Base-by-base conservation (phyloP, 1,139 yeast species). In the Sugiyamaella castrensis region DNA sequence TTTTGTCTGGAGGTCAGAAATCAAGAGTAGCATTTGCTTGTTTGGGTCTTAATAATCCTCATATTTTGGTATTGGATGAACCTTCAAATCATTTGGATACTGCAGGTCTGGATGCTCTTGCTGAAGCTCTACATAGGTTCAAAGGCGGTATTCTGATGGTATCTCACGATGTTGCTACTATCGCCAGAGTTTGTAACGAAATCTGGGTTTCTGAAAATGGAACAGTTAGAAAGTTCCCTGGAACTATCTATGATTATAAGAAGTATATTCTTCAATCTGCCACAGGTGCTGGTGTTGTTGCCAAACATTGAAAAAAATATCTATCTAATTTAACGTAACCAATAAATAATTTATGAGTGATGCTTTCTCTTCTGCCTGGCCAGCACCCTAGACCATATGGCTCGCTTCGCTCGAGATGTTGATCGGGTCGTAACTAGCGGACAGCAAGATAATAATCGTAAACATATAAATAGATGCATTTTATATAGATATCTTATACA, bases 61-160 rank as follows among this genome's bases (percentile, higher is more conserved):
- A 92, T 66, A 82, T 92, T 41, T 75, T 92, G 61, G 81, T 92
- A 65, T 75, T 92, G 59, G 99, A 92, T 75, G 99, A 94, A 77
- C 99, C 99, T 70, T 88, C 98, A 9, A 92, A 92, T 73, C 99
- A 92, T 71, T 81, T 92, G 79, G 99, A 92, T 84, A 91, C 96
- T 12, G 87, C 95, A 46, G 98, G 98, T 79, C 75, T 92, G 64
- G 98, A 92, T 69, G 98, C 98, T 0, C 76, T 92, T 56, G 84
- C 95, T 7, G 94, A 85, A 37, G 98, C 98, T 1, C 76, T 92
- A 63, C 81, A 77, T 57, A 82, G 80, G 55, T 92, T 91, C 76
- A 80, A 87, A 65, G 98, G 98, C 65, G 98, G 98, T 69, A 84
- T 92, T 32, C 76, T 92, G 60, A 89, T 92, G 97, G 98, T 92